Conservation (phyloP, 768 basidiomycete species). For the Mycena rosella region DNA sequence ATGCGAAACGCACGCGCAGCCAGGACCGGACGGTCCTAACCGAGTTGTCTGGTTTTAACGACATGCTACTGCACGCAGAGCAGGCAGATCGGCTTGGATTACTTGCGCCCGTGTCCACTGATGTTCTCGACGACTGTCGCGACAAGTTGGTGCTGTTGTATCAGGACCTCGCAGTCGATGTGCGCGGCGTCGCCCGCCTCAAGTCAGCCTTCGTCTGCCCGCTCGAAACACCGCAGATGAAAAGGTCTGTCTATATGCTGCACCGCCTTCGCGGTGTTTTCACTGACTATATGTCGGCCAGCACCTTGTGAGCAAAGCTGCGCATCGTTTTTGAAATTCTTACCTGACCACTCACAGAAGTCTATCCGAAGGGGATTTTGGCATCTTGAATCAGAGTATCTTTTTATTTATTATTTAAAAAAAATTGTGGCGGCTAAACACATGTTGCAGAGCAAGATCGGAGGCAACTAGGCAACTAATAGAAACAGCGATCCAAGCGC, state of each 20-base stretch:
- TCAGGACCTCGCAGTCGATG: not conserved
- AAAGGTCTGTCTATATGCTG: constrained; percentile 10
- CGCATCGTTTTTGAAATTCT: not conserved
- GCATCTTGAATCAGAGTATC: no score
- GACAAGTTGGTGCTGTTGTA: not conserved
- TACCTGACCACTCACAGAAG: not conserved
- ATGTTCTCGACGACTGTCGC: constrained; percentile 13
- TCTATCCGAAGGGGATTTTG: constrained; percentile 1
- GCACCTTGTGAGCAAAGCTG: constrained; percentile 1
- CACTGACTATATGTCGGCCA: constrained; percentile 10
- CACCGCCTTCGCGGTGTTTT: constrained; percentile 15
- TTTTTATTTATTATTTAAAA: no score
- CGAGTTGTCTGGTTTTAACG: constrained; percentile 10
- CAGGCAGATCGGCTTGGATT: not conserved
- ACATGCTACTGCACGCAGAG: constrained; percentile 11
- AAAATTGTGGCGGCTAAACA: no score
- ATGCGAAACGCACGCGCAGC: constrained; percentile 10
- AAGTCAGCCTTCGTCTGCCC: constrained; percentile 6
- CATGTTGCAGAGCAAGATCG: no score
- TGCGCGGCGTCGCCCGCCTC: constrained; percentile 6
- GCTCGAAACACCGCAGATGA: constrained; percentile 12
- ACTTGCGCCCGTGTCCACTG: constrained; percentile 4
- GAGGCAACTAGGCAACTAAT: no score
- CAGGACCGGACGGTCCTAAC: constrained; percentile 15
- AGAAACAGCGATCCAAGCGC: no score